phyloP scores from a whole-genome alignment of 177 flowering plant genomes.

The Vitis hybrid region DNA sequence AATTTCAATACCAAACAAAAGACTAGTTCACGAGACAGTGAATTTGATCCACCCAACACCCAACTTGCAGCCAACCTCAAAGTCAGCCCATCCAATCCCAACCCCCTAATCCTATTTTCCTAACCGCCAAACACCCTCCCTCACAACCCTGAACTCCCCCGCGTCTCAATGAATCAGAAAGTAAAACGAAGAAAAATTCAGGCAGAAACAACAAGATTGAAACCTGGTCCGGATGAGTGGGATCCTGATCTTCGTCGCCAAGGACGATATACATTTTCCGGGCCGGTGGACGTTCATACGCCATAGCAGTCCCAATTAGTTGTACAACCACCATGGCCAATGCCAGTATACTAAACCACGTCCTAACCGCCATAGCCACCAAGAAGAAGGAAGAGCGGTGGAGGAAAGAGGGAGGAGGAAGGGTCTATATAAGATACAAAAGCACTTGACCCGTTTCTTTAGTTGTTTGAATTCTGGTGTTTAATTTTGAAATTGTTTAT shows the following conservation, averaged over 20 bases:
- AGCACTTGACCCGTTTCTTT: background rate
- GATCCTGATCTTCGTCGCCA: background rate
- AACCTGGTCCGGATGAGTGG: conserved; percentile 57
- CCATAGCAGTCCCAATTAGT: conserved; percentile 2
- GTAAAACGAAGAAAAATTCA: background rate
- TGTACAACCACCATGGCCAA: background rate
- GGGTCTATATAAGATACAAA: background rate
- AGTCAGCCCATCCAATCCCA: no score
- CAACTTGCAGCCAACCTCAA: no score
- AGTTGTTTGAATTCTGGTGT: background rate
- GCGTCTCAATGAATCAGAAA: background rate
- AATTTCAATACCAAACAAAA: no score
- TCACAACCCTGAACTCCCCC: no score
- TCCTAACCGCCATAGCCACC: conserved; percentile 1
- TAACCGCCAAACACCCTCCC: background rate
- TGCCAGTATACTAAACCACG: background rate
- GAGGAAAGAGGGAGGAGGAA: background rate
- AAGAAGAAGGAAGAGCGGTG: background rate
- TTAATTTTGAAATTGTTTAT: no score
- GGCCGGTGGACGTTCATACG: conserved; percentile 43
- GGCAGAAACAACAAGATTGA: background rate
- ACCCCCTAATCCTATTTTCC: background rate
- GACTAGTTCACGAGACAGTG: no score
- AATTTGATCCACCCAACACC: no score
- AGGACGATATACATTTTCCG: conserved; percentile 24